Conservation (phyloP, 148 eudicot species). For the Chenopodium quinoa region DNA sequence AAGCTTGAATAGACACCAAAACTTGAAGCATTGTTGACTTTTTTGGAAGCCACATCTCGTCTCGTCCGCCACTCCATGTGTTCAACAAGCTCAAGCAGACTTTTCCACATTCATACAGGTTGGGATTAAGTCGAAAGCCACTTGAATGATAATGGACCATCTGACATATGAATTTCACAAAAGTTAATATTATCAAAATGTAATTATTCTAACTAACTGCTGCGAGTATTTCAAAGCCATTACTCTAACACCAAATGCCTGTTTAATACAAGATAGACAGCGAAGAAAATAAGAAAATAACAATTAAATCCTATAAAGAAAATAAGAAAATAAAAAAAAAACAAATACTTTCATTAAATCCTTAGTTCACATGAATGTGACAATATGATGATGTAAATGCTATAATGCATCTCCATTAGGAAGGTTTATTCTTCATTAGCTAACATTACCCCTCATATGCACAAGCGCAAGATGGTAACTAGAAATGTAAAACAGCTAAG, state of each 20-base stretch:
- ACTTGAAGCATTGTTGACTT: constrained; percentile 90
- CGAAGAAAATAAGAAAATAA: not conserved
- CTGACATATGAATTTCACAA: constrained; percentile 33
- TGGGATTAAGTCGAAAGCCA: constrained; percentile 84
- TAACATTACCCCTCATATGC: not conserved
- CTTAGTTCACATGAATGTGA: not conserved
- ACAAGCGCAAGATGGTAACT: not conserved
- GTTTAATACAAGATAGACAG: not conserved
- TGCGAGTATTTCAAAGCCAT: not conserved
- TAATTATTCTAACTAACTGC: not conserved
- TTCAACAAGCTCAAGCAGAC: constrained; percentile 90
- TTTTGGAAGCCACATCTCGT: constrained; percentile 73
- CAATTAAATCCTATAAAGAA: too few species aligned
- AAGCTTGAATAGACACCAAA: constrained; percentile 83
- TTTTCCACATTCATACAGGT: constrained; percentile 79
- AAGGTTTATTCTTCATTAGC: not conserved
- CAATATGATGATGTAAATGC: not conserved
- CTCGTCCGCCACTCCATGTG: constrained; percentile 70
- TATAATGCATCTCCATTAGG: not conserved
- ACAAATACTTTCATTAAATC: too few species aligned
- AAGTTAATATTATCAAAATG: not conserved
- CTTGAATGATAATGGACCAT: constrained; percentile 72
- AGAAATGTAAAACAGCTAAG: not conserved
- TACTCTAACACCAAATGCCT: not conserved
- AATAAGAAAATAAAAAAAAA: too few species aligned